Evolutionary conservation across 352 stramenopile species (phyloP).

Genomic region (Phytophthora fragariae): DNA sequence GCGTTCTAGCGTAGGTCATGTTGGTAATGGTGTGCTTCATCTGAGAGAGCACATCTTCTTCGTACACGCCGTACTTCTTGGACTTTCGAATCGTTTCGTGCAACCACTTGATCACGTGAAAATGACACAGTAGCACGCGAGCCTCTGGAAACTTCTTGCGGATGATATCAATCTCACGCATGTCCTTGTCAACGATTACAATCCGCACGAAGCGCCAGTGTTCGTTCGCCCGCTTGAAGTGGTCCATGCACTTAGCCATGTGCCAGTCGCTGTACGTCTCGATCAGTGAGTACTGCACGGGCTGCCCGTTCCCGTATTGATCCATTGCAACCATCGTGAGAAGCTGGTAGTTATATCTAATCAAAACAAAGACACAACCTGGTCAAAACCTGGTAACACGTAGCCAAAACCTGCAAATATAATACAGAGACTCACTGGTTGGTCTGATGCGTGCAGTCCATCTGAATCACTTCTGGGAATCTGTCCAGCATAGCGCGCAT

Average conservation of each 20-base stretch:
- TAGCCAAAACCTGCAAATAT: too few species aligned
- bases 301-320: constrained; percentile 3
- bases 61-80: constrained; percentile 6
- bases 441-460: neutral
- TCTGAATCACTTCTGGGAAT: constrained; percentile 17
- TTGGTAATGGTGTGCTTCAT: constrained; percentile 20
- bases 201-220: constrained; percentile 19
- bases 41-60: constrained; percentile 8
- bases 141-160: constrained; percentile 5
- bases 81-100: constrained; percentile 11
- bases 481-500: constrained; percentile 11
- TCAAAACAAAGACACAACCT: neutral
- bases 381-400: neutral
- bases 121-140: constrained; percentile 4
- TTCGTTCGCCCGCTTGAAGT: constrained; percentile 22
- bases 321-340: constrained; percentile 12
- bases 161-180: constrained; percentile 7
- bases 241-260: constrained; percentile 10
- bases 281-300: constrained; percentile 17
- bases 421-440: too few species aligned
- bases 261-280: constrained; percentile 15
- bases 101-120: constrained; percentile 26
- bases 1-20: constrained; percentile 10
- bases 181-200: constrained; percentile 19
- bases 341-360: constrained; percentile 27